phyloP scores from a whole-genome alignment of 257 asterid species.

The Echium plantagineum region DNA sequence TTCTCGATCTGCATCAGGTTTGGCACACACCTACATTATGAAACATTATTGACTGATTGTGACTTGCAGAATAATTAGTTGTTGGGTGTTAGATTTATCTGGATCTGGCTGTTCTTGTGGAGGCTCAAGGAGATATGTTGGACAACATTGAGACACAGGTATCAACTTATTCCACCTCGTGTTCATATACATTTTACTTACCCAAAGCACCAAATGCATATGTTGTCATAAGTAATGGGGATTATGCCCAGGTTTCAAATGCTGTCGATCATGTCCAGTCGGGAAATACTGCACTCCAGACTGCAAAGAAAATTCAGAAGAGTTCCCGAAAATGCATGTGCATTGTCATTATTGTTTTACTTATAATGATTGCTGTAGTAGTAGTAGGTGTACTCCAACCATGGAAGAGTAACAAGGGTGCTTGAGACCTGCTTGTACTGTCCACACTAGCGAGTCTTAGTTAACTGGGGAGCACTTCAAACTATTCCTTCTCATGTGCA shows the following conservation, averaged over 20 bases:
- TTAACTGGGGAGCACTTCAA: slow-evolving; percentile 4
- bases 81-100: slow-evolving; percentile 42
- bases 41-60: slow-evolving; percentile 1
- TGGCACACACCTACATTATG: not conserved
- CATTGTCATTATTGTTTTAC: slow-evolving; percentile 35
- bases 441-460: slow-evolving; percentile 5
- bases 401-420: slow-evolving; percentile 39
- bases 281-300: slow-evolving; percentile 55
- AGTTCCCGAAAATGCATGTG: slow-evolving; percentile 62
- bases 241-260: slow-evolving; percentile 42
- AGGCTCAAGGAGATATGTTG: slow-evolving; percentile 73
- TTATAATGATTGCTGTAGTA: slow-evolving; percentile 28
- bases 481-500: not conserved
- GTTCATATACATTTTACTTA: not conserved
- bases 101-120: slow-evolving; percentile 83
- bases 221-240: slow-evolving; percentile 14
- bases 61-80: not conserved
- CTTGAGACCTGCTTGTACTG: slow-evolving; percentile 12
- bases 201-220: not conserved
- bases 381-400: slow-evolving; percentile 37
- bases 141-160: slow-evolving; percentile 91
- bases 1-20: slow-evolving; percentile 81
- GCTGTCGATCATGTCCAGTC: slow-evolving; percentile 62
- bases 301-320: slow-evolving; percentile 50
- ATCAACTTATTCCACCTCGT: slow-evolving; percentile 8